Percentiles rank a stretch among this genome's conserved stretches.
Conservation (phyloP, 805 yeast genomes). For the Kodamaea kaohsiungensis region DNA sequence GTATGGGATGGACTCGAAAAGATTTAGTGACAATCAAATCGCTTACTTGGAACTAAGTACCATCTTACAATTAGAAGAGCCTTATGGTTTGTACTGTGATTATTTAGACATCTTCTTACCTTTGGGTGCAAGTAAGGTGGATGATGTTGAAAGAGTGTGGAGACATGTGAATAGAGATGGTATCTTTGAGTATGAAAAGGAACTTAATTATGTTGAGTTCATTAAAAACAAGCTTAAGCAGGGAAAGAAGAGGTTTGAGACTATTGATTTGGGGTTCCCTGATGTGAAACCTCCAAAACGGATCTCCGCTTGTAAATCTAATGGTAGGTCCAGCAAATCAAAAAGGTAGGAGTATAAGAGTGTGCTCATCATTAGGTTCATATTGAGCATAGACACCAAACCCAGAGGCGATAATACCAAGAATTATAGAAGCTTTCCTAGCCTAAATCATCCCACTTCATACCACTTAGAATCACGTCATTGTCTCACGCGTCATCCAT, state of each 20-base stretch:
- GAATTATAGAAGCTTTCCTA: too few species aligned
- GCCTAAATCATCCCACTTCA: too few species aligned
- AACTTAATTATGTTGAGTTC: not conserved
- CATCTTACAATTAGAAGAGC: not conserved
- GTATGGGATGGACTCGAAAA: not conserved
- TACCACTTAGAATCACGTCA: too few species aligned
- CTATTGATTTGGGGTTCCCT: conserved; percentile 1
- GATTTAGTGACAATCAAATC: not conserved
- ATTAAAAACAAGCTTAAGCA: not conserved
- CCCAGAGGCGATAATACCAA: too few species aligned
- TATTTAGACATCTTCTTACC: not conserved
- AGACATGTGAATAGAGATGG: not conserved
- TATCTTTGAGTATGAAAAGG: not conserved
- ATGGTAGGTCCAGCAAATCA: not conserved
- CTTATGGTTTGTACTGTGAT: not conserved
- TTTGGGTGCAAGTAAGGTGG: not conserved
- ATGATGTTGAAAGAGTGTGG: not conserved
- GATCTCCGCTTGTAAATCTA: not conserved
- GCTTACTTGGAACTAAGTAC: conserved; percentile 1
- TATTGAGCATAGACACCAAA: too few species aligned
- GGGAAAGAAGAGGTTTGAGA: not conserved
- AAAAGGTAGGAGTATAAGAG: not conserved
- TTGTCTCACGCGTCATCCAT: too few species aligned
- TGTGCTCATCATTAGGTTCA: too few species aligned
- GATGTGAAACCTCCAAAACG: not conserved